These are phyloP conservation scores for Nepenthes alata DNA, from an alignment of 179 eudicot species.

Conservation along the genomic window DNA sequence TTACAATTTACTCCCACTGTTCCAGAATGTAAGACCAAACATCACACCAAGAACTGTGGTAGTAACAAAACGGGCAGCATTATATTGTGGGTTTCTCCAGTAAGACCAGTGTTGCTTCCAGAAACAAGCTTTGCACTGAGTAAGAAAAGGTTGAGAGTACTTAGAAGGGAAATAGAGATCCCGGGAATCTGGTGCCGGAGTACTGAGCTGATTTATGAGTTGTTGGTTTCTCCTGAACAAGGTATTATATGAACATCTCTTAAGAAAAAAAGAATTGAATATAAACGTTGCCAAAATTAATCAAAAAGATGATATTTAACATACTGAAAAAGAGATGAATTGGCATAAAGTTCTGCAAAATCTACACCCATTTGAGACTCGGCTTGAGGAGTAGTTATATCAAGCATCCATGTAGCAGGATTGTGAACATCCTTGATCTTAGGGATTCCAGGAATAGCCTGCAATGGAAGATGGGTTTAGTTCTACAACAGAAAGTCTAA, in stretches of 20 bases:
- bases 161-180: constrained; percentile 52
- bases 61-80: constrained; percentile 36
- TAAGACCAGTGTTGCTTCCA: constrained; percentile 78
- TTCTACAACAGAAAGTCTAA: no score
- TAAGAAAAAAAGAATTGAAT: background rate
- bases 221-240: constrained; percentile 53
- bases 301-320: background rate
- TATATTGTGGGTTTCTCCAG: constrained; percentile 67
- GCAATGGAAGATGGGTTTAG: background rate
- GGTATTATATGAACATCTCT: background rate
- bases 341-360: constrained; percentile 45
- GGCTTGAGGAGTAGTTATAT: constrained; percentile 31
- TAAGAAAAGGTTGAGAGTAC: constrained; percentile 45
- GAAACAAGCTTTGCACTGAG: constrained; percentile 67
- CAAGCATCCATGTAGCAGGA: constrained; percentile 83
- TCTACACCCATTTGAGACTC: constrained; percentile 44
- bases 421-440: constrained; percentile 48
- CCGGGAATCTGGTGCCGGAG: constrained; percentile 32
- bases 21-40: constrained; percentile 55
- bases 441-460: constrained; percentile 55
- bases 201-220: constrained; percentile 45
- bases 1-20: constrained; percentile 44
- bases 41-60: constrained; percentile 39
- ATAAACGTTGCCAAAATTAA: background rate
- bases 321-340: constrained; percentile 43